These are phyloP conservation scores for Teratosphaeria destructans DNA, from an alignment of 2,329 filamentous ascomycete species.

Conservation along the genomic window DNA sequence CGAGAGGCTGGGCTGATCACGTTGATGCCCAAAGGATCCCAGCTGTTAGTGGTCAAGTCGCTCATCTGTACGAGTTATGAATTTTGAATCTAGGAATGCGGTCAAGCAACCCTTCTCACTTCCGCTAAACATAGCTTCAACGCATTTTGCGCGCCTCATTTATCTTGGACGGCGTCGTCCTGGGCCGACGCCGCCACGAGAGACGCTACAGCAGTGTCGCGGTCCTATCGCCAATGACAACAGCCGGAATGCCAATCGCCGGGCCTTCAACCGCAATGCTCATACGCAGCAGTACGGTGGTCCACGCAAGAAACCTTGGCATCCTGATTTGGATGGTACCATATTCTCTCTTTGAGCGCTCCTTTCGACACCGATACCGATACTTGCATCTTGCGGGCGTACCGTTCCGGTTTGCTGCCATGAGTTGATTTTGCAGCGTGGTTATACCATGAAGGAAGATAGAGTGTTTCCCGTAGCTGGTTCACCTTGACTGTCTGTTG, in stretches of 20 bases:
- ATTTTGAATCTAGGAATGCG: background rate
- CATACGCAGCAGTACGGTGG: background rate
- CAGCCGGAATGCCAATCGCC: too few relatives aligned
- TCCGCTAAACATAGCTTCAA: background rate
- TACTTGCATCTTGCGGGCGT: background rate
- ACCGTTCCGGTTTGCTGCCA: conserved; percentile 3
- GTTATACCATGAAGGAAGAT: background rate
- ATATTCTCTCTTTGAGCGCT: conserved; percentile 19
- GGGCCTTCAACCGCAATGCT: too few relatives aligned
- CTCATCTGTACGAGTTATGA: too few relatives aligned
- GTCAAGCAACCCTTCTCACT: background rate
- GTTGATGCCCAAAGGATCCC: too few relatives aligned
- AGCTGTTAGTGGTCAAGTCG: too few relatives aligned
- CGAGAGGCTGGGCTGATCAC: too few relatives aligned
- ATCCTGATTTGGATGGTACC: conserved; percentile 10
- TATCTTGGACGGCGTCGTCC: background rate
- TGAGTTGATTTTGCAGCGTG: background rate
- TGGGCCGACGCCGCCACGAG: too few relatives aligned
- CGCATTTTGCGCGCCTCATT: background rate
- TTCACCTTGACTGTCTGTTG: background rate
- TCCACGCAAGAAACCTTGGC: conserved; percentile 17
- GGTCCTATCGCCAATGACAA: too few relatives aligned
- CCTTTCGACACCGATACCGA: background rate
- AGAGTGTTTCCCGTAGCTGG: background rate
- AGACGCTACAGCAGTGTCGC: too few relatives aligned